Evolutionary conservation across 2,329 filamentous ascomycete species (phyloP), one percentile per base, ranked within the genome.

Genomic region (Clonostachys chloroleuca): DNA sequence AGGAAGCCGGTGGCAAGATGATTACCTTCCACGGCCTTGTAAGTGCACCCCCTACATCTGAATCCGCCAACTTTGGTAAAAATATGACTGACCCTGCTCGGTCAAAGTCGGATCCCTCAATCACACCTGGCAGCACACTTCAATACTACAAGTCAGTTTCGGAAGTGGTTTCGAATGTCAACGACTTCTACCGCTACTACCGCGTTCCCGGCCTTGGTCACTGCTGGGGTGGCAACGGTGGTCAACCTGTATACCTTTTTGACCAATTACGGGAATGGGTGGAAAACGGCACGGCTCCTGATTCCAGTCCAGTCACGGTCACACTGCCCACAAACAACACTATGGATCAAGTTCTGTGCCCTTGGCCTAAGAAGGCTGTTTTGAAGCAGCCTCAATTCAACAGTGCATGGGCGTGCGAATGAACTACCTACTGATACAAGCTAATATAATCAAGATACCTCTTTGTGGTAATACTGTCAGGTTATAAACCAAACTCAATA

Each of bases 171-270:
- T 48, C 50, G 1, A 49, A 57, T 1, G 45, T 62, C 1, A 50
- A 57, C 14, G 51, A 57, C 7, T 68, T 62, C 36, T 69, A 63
- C 40, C 54, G 61, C 2, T 52, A 61, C 36, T 68, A 64, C 30
- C 47, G 58, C 10, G 58, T 59, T 10, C 59, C 66, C 1, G 65
- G 64, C 0, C 40, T 67, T 13, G 49, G 47, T 1, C 65, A 68
- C 49, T 68, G 64, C 47, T 41, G 44, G 8, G 57, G 59, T 13
- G 40, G 40, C n/a, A 13, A n/a, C n/a, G 17, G 40, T 4, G 52
- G 16, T 51, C 42, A 16, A 12, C 50, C 51, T 4, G 33, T n/a
- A 6, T 9, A 17, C 9, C 35, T 51, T 1, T 53, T 52, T 18
- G 40, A 46, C 9, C 44, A 50, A 43, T 43, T 42, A 42, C 45